Conservation (phyloP, 495 filamentous ascomycete species). For the Penicillium parvum region DNA sequence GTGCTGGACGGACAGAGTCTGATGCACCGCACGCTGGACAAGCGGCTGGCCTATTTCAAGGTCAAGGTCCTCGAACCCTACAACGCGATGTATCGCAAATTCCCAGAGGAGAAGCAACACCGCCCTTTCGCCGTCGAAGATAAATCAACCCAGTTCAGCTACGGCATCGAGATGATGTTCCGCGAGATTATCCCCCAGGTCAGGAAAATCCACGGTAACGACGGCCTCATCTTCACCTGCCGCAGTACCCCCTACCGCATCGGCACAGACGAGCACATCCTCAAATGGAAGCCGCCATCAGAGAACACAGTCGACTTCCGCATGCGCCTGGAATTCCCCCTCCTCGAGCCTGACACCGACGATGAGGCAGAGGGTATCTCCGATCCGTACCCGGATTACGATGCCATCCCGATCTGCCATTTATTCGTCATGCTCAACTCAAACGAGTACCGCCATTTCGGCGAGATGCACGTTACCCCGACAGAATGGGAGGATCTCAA, state of each 20-base stretch:
- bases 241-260: slow-evolving; percentile 76
- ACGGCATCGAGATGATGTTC: slow-evolving; percentile 90
- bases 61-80: slow-evolving; percentile 78
- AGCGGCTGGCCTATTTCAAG: slow-evolving; percentile 81
- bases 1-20: slow-evolving; percentile 71
- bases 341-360: slow-evolving; percentile 62
- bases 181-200: slow-evolving; percentile 73
- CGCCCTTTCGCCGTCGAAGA: slow-evolving; percentile 77
- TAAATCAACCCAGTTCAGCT: slow-evolving; percentile 82
- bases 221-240: slow-evolving; percentile 96
- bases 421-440: slow-evolving; percentile 53
- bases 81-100: slow-evolving; percentile 60
- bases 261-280: slow-evolving; percentile 86
- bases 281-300: slow-evolving; percentile 93
- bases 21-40: slow-evolving; percentile 77
- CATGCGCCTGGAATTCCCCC: slow-evolving; percentile 70
- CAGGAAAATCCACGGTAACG: slow-evolving; percentile 74
- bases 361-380: slow-evolving; percentile 59
- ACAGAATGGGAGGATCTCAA: slow-evolving; percentile 84
- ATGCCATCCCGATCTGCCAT: slow-evolving; percentile 57
- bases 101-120: slow-evolving; percentile 61
- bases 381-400: slow-evolving; percentile 51
- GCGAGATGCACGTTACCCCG: slow-evolving; percentile 62
- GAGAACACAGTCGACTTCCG: slow-evolving; percentile 95
- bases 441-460: slow-evolving; percentile 58